Evolutionary conservation across 2,329 filamentous ascomycete species (phyloP).

Genomic region (Lecanicillium sp.): DNA sequence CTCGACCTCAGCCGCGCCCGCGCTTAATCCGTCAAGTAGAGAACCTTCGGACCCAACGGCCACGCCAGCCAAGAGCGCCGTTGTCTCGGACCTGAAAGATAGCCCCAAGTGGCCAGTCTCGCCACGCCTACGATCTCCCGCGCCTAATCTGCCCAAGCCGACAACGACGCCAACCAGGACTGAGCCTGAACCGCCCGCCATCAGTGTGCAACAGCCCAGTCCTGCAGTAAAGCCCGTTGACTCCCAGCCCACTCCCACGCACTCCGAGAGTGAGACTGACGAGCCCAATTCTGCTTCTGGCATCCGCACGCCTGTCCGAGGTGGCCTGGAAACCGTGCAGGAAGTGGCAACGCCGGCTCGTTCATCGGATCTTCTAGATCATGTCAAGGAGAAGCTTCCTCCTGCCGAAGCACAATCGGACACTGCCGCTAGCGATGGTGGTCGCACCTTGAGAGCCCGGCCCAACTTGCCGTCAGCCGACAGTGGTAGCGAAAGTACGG

Average conservation of each 20-base stretch:
- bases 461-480: conserved; percentile 42
- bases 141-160: conserved; percentile 47
- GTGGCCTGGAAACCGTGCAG: conserved; percentile 80
- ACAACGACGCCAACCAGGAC: conserved; percentile 36
- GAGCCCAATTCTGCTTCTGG: conserved; percentile 41
- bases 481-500: conserved; percentile 56
- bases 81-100: conserved; percentile 42
- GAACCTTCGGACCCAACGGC: conserved; percentile 54
- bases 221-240: conserved; percentile 37
- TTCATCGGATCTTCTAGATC: conserved; percentile 40
- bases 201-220: conserved; percentile 45
- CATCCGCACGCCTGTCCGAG: conserved; percentile 51
- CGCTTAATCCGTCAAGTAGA: conserved; percentile 50
- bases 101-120: conserved; percentile 69
- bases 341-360: conserved; percentile 58
- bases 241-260: conserved; percentile 24
- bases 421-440: conserved; percentile 26
- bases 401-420: conserved; percentile 35
- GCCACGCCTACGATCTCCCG: conserved; percentile 69
- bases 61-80: conserved; percentile 55
- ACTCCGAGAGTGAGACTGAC: conserved; percentile 45
- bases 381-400: conserved; percentile 40
- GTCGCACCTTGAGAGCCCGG: conserved; percentile 37
- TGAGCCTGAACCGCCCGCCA: conserved; percentile 43
- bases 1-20: conserved; percentile 60